Percentiles rank a stretch among this genome's conserved stretches.
Conservation (phyloP, 257 asterid species). For the Voacanga thouarsii region DNA sequence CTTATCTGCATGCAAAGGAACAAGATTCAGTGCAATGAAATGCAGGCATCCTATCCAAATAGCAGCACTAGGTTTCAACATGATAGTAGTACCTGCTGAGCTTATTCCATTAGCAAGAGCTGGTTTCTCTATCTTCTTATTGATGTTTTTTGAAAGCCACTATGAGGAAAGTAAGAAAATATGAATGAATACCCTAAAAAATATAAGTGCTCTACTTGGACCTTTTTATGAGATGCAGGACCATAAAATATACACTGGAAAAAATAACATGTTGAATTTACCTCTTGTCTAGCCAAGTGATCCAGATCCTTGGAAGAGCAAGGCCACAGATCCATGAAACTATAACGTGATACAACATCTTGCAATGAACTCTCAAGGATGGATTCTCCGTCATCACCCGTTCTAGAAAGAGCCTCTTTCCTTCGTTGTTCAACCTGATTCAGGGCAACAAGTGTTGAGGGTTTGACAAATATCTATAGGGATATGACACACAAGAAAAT, state of each 20-base stretch:
- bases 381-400: slow-evolving; percentile 66
- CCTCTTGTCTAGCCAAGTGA: slow-evolving; percentile 89
- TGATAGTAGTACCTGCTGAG: slow-evolving; percentile 34
- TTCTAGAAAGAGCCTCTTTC: slow-evolving; percentile 80
- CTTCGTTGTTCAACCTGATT: slow-evolving; percentile 92
- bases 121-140: slow-evolving; percentile 62
- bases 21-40: slow-evolving; percentile 10
- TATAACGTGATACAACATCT: slow-evolving; percentile 85
- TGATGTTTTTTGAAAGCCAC: slow-evolving; percentile 74
- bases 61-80: not conserved
- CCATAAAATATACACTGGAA: not conserved
- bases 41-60: not conserved
- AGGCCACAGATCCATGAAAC: slow-evolving; percentile 96
- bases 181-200: not conserved
- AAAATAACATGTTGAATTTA: slow-evolving; percentile 18
- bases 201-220: not conserved
- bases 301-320: slow-evolving; percentile 94
- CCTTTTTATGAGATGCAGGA: slow-evolving; percentile 3
- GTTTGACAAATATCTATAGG: slow-evolving; percentile 1
- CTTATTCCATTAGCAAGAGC: slow-evolving; percentile 54
- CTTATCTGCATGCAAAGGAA: slow-evolving; percentile 47
- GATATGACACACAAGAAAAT: not conserved
- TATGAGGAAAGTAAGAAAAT: slow-evolving; percentile 19
- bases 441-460: not conserved
- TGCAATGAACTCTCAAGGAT: slow-evolving; percentile 67